Evolutionary conservation across 2,329 filamentous ascomycete species (phyloP).

Genomic region (Penicillium verrucosum): DNA sequence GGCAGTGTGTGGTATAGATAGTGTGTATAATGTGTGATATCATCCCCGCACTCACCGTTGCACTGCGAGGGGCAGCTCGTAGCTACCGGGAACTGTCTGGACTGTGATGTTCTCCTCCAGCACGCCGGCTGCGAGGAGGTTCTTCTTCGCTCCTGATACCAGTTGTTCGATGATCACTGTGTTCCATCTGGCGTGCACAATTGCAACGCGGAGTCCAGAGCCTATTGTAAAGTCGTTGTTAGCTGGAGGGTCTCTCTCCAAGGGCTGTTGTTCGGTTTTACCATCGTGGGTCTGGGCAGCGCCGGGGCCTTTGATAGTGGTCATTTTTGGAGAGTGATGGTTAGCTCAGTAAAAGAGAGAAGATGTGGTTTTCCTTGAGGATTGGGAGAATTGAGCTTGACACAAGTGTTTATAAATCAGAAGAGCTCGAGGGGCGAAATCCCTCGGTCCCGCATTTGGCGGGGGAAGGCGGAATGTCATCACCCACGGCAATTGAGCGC

Average conservation of each 20-base stretch:
- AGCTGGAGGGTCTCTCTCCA: neutral
- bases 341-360: neutral
- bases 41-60: conserved; percentile 59
- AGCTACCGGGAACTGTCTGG: conserved; percentile 87
- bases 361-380: neutral
- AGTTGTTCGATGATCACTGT: conserved; percentile 80
- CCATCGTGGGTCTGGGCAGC: conserved; percentile 57
- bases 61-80: conserved; percentile 88
- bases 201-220: conserved; percentile 79
- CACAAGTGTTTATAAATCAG: neutral
- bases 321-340: conserved; percentile 35
- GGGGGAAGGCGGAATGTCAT: conserved; percentile 16
- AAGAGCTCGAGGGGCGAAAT: conserved; percentile 9
- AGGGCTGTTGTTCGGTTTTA: conserved; percentile 30
- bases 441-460: conserved; percentile 18
- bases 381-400: conserved; percentile 2
- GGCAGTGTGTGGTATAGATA: neutral
- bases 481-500: conserved; percentile 12
- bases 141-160: conserved; percentile 73
- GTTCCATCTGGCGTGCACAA: conserved; percentile 97
- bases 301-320: conserved; percentile 62
- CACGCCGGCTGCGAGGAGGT: conserved; percentile 75
- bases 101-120: conserved; percentile 82
- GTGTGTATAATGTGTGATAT: neutral
- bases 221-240: conserved; percentile 41